Base-by-base conservation (phyloP, 768 basidiomycete genomes). In the Hygrocybe punicea region DNA sequence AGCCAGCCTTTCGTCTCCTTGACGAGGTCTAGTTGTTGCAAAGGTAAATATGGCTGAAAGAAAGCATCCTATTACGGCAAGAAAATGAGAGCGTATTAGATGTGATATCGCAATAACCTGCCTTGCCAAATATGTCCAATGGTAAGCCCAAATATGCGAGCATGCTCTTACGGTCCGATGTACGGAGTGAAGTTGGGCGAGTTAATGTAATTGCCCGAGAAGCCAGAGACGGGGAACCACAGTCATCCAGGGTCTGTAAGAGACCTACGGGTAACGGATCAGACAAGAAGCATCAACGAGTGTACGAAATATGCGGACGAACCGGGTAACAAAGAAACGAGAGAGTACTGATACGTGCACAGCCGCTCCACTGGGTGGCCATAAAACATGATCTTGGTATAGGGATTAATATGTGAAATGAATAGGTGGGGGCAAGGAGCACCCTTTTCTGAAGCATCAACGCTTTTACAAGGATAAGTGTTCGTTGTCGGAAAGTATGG, bases 341-440 rank as follows among this genome's bases (percentile, higher is more conserved):
- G 79, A 0, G 94, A 96, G 70, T 99, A 99, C 69, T 99, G 97
- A 67, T 93, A 98, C 23, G 94, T 98, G 74, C 96, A 98, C 17
- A 99, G 74, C 46, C 86, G 85, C 71, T 99, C 97, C 2, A 98
- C 96, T 0, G 96, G 96, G 66, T 96, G 92, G 6, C 95, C 95
- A 65, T 83, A 97, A 71, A 99, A 95, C 86, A 98, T 89, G 57
- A 98, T 89, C 93, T 96, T 66, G 50, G 5, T 24, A 42, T 8
- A 35, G 23, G 52, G 19, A 45, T 56, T 16, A 63, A 51, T 37
- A 57, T 10, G 23, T 36, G 16, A 47, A 34, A 17, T 33, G 25
- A 7, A 13, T 40, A 16, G 29, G 21, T 2, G 5, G 10, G 19
- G 3, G n/a, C 9, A 40, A 45, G n/a, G 62, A 78, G 55, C 63